Conservation (phyloP, 139 green algal species). For the Coelastrella sp. region DNA sequence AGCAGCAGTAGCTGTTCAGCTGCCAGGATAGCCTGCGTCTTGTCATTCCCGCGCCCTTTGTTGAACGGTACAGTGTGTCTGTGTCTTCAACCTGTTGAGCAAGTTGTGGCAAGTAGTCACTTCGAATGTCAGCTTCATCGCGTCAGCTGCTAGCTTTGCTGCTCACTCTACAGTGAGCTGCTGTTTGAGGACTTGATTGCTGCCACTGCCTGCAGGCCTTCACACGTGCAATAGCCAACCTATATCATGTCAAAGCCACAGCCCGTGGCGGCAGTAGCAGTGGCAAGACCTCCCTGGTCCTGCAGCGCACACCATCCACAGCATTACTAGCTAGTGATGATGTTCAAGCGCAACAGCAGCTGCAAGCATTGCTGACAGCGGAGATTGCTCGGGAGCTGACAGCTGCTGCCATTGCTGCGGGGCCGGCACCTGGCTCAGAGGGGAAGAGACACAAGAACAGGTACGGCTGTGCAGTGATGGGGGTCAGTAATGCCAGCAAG, state of each 20-base stretch:
- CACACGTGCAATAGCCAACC: background rate
- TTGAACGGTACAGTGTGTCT: too few relatives aligned
- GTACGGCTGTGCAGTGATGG: background rate
- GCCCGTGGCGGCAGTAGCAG: slow-evolving; percentile 31
- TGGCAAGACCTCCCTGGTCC: slow-evolving; percentile 5
- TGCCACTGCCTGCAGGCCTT: slow-evolving; percentile 1
- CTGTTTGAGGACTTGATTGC: too few relatives aligned
- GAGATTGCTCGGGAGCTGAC: slow-evolving; percentile 19
- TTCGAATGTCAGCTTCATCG: too few relatives aligned
- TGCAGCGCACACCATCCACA: background rate
- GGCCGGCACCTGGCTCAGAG: background rate
- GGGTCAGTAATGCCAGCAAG: too few relatives aligned
- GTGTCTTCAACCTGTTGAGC: too few relatives aligned
- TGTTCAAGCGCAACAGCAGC: background rate
- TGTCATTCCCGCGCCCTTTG: too few relatives aligned
- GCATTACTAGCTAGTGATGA: background rate
- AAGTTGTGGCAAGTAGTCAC: too few relatives aligned
- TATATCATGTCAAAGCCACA: background rate
- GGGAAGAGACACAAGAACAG: background rate
- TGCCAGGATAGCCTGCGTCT: too few relatives aligned
- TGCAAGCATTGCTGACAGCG: background rate
- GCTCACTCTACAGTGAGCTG: too few relatives aligned
- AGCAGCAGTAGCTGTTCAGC: background rate
- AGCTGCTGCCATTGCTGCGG: slow-evolving; percentile 29
- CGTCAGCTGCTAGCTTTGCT: too few relatives aligned